These are phyloP conservation scores for Globisporangium heterothallicum DNA, from an alignment of 352 stramenopile species.

Conservation along the genomic window DNA sequence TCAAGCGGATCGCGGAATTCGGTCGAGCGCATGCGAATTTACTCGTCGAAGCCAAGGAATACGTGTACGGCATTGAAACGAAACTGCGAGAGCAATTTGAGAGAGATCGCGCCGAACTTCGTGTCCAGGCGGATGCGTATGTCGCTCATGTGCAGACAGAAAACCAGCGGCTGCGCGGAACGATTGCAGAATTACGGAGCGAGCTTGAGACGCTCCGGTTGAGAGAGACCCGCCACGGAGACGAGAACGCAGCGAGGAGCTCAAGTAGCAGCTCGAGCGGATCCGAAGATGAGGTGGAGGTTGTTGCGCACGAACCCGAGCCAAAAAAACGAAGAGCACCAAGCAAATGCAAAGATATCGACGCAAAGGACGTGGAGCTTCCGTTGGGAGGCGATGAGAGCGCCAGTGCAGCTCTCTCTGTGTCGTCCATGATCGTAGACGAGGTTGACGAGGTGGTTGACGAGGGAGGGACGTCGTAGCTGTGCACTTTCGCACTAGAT, in stretches of 20 bases:
- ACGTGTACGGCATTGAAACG: constrained; percentile 53
- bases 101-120: constrained; percentile 33
- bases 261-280: constrained; percentile 3
- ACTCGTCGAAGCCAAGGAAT: constrained; percentile 58
- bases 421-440: constrained; percentile 4
- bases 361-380: not conserved
- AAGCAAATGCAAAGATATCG: not conserved
- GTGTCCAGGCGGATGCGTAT: constrained; percentile 45
- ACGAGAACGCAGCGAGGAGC: constrained; percentile 5
- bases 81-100: constrained; percentile 48
- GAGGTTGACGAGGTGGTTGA: not conserved
- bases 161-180: constrained; percentile 25
- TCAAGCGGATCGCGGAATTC: constrained; percentile 77
- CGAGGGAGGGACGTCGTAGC: too few relatives aligned
- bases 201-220: constrained; percentile 1
- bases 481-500: not conserved
- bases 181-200: constrained; percentile 6
- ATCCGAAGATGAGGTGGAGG: constrained; percentile 7
- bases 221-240: not conserved
- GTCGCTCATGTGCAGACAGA: constrained; percentile 40
- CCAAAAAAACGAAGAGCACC: not conserved
- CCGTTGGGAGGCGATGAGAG: not conserved
- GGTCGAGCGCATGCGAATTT: constrained; percentile 61
- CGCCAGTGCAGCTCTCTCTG: not conserved
- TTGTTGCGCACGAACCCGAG: constrained; percentile 4